A percentile compares a stretch with the other conserved stretches of the same genome.
Evolutionary conservation across 1,139 yeast species (phyloP).

Genomic region (Yueomyces sp.): DNA sequence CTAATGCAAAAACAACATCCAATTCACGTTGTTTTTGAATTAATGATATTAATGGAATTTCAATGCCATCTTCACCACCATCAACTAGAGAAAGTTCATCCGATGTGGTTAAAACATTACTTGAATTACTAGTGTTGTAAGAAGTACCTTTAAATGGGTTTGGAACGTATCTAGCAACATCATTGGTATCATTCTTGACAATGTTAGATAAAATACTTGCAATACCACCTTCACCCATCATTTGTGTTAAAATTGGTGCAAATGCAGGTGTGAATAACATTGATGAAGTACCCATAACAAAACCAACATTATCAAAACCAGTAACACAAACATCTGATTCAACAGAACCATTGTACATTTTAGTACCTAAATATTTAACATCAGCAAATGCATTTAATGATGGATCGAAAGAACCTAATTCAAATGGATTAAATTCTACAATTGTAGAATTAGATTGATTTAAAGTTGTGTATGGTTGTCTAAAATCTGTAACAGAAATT

Average conservation of each 20-base stretch:
- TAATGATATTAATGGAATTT: conserved; percentile 64
- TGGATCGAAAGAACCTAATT: conserved; percentile 82
- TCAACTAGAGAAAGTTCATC: conserved; percentile 53
- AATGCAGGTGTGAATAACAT: conserved; percentile 55
- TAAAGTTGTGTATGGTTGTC: conserved; percentile 49
- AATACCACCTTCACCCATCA: conserved; percentile 9
- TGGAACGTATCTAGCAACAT: conserved; percentile 58
- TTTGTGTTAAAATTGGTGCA: conserved; percentile 27
- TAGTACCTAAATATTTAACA: conserved; percentile 57
- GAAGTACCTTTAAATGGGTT: conserved; percentile 44
- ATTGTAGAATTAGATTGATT: conserved; percentile 53
- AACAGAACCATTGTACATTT: conserved; percentile 42
- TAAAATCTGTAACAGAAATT: conserved; percentile 60
- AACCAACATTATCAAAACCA: conserved; percentile 70
- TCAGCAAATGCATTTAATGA: conserved; percentile 52
- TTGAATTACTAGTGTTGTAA: conserved; percentile 27
- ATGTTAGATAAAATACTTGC: conserved; percentile 27
- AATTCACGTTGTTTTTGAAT: conserved; percentile 54
- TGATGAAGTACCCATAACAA: conserved; percentile 62
- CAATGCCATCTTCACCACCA: conserved; percentile 76
- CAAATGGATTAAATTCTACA: conserved; percentile 68
- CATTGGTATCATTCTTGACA: conserved; percentile 38
- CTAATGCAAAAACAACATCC: conserved; percentile 74
- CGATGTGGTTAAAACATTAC: conserved; percentile 24
- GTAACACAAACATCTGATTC: conserved; percentile 31